Conservation (phyloP, 495 filamentous ascomycete genomes). For the Neohortaea acidophila region DNA sequence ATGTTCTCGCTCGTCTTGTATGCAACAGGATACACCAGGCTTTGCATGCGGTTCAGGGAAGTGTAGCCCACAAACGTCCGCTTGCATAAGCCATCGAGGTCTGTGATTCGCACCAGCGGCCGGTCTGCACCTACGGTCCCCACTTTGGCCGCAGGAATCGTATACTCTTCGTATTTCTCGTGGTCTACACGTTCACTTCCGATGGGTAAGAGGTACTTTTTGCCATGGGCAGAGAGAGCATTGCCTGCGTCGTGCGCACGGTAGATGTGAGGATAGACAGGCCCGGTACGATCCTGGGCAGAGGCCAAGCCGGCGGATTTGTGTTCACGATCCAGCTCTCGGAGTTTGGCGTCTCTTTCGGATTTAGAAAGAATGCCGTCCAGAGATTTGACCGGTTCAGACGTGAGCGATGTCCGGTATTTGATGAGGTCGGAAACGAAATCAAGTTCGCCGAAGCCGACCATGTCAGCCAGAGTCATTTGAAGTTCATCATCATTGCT, state of each 20-base stretch:
- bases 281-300: slow-evolving; percentile 41
- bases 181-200: slow-evolving; percentile 22
- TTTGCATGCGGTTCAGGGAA: slow-evolving; percentile 92
- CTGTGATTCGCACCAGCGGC: slow-evolving; percentile 59
- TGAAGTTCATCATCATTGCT: slow-evolving; percentile 66
- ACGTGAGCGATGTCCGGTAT: slow-evolving; percentile 48
- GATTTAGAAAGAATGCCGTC: slow-evolving; percentile 44
- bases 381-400: slow-evolving; percentile 28
- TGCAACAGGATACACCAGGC: slow-evolving; percentile 83
- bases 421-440: slow-evolving; percentile 70
- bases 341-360: slow-evolving; percentile 62
- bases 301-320: slow-evolving; percentile 58
- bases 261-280: slow-evolving; percentile 86
- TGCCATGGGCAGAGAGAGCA: slow-evolving; percentile 56
- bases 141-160: slow-evolving; percentile 67
- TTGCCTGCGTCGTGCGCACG: slow-evolving; percentile 67
- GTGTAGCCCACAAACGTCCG: slow-evolving; percentile 93
- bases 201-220: slow-evolving; percentile 45
- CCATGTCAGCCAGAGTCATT: slow-evolving; percentile 72
- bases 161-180: slow-evolving; percentile 70
- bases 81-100: slow-evolving; percentile 78
- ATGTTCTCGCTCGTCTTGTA: slow-evolving; percentile 96
- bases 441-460: slow-evolving; percentile 85
- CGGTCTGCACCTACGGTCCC: slow-evolving; percentile 54
- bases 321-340: slow-evolving; percentile 62